A percentile compares a stretch with the other conserved stretches of the same genome.
These are phyloP conservation scores for Pistacia atlantica DNA, from an alignment of 345 rosid species.

Conservation along the genomic window DNA sequence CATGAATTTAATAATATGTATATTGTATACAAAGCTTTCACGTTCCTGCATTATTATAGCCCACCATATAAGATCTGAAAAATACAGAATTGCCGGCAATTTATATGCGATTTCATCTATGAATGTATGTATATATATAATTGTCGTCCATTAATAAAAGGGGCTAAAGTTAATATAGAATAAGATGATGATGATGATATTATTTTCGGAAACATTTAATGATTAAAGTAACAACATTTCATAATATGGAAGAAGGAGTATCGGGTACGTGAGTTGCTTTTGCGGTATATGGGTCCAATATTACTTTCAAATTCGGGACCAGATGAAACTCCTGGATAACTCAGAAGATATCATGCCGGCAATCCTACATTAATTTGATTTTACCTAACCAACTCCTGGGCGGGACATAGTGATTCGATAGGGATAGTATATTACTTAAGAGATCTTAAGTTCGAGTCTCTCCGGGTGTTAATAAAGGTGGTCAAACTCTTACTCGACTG, in stretches of 20 bases:
- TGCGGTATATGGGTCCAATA: background rate
- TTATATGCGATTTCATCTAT: background rate
- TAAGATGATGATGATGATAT: background rate
- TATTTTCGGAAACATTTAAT: background rate
- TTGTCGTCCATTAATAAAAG: background rate
- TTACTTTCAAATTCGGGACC: background rate
- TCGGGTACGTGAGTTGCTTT: background rate
- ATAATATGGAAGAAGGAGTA: background rate
- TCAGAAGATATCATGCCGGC: background rate
- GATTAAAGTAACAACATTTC: background rate
- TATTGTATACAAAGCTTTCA: background rate
- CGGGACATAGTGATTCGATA: too few relatives aligned
- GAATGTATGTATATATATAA: background rate
- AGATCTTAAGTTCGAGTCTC: too few relatives aligned
- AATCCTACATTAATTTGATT: too few relatives aligned
- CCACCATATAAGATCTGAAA: background rate
- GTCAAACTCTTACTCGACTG: too few relatives aligned
- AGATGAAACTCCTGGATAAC: background rate
- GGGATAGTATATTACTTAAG: too few relatives aligned
- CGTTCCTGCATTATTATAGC: background rate
- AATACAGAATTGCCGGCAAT: background rate
- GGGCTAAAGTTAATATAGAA: background rate
- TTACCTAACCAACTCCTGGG: too few relatives aligned
- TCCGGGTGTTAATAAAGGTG: too few relatives aligned
- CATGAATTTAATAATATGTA: slow-evolving; percentile 13